Evolutionary conservation across 768 basidiomycete species (phyloP), one percentile per base, ranked within the genome.

Genomic region (Suillus occidentalis): DNA sequence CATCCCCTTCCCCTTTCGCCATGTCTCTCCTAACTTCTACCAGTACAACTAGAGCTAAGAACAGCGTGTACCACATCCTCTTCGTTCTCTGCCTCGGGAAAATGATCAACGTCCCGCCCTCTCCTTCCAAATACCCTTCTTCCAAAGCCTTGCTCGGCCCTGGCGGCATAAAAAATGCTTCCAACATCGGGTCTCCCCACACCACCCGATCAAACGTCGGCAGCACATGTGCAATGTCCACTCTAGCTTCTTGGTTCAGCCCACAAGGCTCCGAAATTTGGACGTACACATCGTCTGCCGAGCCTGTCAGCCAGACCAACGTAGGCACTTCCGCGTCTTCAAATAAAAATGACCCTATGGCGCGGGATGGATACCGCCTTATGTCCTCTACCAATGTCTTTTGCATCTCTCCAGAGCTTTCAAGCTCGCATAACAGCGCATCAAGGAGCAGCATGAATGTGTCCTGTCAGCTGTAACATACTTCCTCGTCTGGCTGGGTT

Each of bases 101-200:
- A 28, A 85, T 71, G 3, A 89, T 78, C 52, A 87, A 71, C 4
- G 76, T 77, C 1, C 76, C 80, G 1, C 85, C 86, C n/a, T 79
- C 79, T 2, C 61, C 67, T 3, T 63, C 76, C 49, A 74, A 73
- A 70, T 92, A 92, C 1, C 87, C 90, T 73, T 90, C 87, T 58
- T 81, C 73, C 22, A 91, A 73, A 5, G 86, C 87, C 36, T 67
- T 66, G 49, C 77, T 82, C 20, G 85, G 84, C 14, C 79, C 80
- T 1, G 79, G 77, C 0, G 80, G 78, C 56, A 85, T 70, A 78
- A 92, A 89, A 69, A 87, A 81, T 6, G 82, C 79, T 73, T 92
- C 91, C 43, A 91, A 80, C 45, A 92, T 75, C 12, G 91, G 91
- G 72, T 93, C 91, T 36, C 89, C 91, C 86, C 89, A 93, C 28